Percentiles rank a stretch among this genome's conserved stretches.
Conservation (phyloP, 2,329 filamentous ascomycete genomes). For the Diaporthe sp. region DNA sequence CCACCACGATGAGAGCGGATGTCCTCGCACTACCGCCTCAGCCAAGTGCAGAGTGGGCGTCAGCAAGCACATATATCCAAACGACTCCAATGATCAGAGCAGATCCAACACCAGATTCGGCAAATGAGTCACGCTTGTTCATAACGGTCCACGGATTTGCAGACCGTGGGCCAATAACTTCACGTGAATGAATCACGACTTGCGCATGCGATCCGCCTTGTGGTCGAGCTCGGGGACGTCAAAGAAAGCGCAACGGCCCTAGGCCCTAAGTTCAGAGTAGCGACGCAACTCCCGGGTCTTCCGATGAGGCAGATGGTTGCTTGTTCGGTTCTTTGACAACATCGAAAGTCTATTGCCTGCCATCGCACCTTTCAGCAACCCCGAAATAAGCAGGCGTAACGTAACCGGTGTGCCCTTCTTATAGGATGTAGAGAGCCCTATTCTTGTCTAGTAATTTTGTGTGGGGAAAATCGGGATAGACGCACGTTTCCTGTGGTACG, state of each 20-base stretch:
- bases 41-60: neutral
- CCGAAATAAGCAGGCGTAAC: neutral
- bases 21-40: neutral
- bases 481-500: neutral
- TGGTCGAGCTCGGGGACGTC: neutral
- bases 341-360: neutral
- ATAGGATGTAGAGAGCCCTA: neutral
- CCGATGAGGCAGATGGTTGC: neutral
- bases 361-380: neutral
- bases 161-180: neutral
- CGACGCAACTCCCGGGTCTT: neutral
- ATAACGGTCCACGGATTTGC: conserved; percentile 16
- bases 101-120: neutral
- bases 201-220: neutral
- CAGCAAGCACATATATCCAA: neutral
- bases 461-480: neutral
- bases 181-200: neutral
- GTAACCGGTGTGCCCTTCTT: neutral
- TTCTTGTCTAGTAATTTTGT: neutral
- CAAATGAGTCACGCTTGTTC: conserved; percentile 2
- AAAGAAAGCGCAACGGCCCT: neutral
- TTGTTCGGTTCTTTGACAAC: neutral
- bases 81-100: neutral
- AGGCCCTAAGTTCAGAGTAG: neutral
- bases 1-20: neutral